These are phyloP conservation scores for Mortierella sp. DNA, from an alignment of 371 early-diverging fungal species.

Conservation along the genomic window DNA sequence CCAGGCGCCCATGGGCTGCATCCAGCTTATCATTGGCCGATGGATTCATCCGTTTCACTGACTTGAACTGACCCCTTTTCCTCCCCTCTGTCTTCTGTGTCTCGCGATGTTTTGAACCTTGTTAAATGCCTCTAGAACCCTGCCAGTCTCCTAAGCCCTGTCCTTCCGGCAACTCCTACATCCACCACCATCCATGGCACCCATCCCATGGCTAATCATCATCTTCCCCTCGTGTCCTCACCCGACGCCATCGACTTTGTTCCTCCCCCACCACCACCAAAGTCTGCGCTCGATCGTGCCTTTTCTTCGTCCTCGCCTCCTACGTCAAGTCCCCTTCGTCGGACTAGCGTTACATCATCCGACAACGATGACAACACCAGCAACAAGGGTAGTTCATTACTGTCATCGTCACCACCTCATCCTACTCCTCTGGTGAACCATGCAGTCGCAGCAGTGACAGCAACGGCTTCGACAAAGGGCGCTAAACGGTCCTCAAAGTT, in stretches of 20 bases:
- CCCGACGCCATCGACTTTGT: background rate
- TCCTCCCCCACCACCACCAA: background rate
- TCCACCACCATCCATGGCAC: background rate
- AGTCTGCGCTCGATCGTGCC: background rate
- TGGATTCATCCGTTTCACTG: background rate
- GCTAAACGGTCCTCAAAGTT: conserved; percentile 27
- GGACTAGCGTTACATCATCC: background rate
- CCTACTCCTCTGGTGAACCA: background rate
- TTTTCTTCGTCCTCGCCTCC: background rate
- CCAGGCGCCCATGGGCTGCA: too few relatives aligned
- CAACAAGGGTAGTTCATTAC: background rate
- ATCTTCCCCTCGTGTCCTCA: background rate
- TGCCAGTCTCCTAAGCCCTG: background rate
- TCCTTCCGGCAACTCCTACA: background rate
- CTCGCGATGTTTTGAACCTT: background rate
- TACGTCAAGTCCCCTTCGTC: conserved; percentile 1
- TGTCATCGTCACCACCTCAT: background rate
- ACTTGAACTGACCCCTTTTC: background rate
- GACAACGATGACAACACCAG: background rate
- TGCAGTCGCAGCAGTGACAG: background rate
- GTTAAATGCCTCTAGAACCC: background rate
- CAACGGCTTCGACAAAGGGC: conserved; percentile 8
- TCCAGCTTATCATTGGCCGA: too few relatives aligned
- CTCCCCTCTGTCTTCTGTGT: background rate
- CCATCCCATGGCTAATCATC: background rate